Base-by-base conservation (phyloP, 228 moss, liverwort and hornwort species). In the Sphagnum magellanicum region DNA sequence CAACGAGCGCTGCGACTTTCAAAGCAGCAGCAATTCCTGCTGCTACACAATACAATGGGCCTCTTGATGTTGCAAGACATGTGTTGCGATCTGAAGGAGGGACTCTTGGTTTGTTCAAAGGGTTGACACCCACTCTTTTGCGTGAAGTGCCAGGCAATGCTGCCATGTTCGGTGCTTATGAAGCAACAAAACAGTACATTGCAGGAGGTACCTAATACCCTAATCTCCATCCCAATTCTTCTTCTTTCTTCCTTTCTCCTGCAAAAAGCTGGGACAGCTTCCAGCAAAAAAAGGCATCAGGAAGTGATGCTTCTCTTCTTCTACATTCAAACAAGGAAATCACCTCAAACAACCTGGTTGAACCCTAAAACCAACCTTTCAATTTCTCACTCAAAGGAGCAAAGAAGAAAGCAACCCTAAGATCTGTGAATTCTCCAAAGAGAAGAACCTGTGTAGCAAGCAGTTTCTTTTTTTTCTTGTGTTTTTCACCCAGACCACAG, bases 101-200 rank as follows among this genome's bases (percentile, higher is more conserved):
- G 58, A 1, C 79, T 0, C 0, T 90, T 49, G 93, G 93, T 4
- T 69, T 98, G 71, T 93, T 74, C 72, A 98, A 89, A 75, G 97
- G 97, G 6, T 75, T 93, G 48, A 84, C 87, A 6, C 97, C 97
- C 12, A 98, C 97, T 47, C 52, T 98, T 71, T 0, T 98, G 89
- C 91, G 93, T n/a, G 97, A 98, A 67, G 91, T 98, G 16, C 93
- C 93, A 0, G 97, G 97, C 51, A 93, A 93, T 81, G 97, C 97
- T 63, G 88, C 87, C 50, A 76, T 93, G 75, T 98, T 98, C 55
- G 97, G 97, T 16, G 68, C 90, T 49, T 98, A 98, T 14, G 93
- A 98, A 78, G 83, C 82, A 53, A 93, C 84, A 53, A 98, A 98
- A 74, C 97, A 91, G 59, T 70, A 83, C 64, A 77, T 98, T 6